Percentiles rank a stretch among this genome's conserved stretches.
phyloP scores from a whole-genome alignment of 352 stramenopile genomes.

The Phytophthora syringae region DNA sequence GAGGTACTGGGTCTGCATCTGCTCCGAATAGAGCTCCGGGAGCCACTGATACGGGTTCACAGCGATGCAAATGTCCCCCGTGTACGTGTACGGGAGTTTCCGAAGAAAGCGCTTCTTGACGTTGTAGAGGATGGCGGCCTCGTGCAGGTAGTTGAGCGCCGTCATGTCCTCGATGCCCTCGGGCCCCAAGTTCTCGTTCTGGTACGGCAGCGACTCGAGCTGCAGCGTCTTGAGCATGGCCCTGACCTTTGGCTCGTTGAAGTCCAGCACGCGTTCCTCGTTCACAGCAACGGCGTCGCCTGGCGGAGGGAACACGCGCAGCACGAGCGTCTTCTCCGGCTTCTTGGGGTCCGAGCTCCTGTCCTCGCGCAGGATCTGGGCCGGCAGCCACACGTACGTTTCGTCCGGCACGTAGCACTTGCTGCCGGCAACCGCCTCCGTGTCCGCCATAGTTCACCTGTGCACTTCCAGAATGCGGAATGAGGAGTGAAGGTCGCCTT shows the following conservation, averaged over 20 bases:
- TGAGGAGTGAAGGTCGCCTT: conserved; percentile 22
- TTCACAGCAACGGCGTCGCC: conserved; percentile 24
- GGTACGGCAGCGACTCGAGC: conserved; percentile 83
- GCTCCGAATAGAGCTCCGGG: conserved; percentile 85
- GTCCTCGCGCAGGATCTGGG: conserved; percentile 71
- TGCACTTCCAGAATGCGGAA: conserved; percentile 5
- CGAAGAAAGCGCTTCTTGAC: conserved; percentile 72
- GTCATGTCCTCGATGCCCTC: conserved; percentile 86
- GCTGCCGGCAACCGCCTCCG: conserved; percentile 51
- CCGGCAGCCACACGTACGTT: conserved; percentile 77
- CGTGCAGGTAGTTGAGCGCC: conserved; percentile 82
- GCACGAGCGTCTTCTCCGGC: conserved; percentile 61
- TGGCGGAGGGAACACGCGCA: conserved; percentile 56
- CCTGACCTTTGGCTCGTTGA: conserved; percentile 76
- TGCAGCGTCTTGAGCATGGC: conserved; percentile 63
- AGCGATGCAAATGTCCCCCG: conserved; percentile 79
- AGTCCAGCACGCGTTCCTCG: conserved; percentile 73
- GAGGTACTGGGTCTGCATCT: conserved; percentile 73
- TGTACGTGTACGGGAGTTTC: conserved; percentile 85
- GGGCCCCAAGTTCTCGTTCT: conserved; percentile 76
- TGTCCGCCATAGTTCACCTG: conserved; percentile 13
- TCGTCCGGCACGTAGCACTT: conserved; percentile 89
- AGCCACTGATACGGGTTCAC: conserved; percentile 88
- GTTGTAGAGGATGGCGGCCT: conserved; percentile 82
- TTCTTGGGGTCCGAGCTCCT: conserved; percentile 57